Conservation (phyloP, 2,329 filamentous ascomycete genomes). For the Trichoderma koningiopsis region DNA sequence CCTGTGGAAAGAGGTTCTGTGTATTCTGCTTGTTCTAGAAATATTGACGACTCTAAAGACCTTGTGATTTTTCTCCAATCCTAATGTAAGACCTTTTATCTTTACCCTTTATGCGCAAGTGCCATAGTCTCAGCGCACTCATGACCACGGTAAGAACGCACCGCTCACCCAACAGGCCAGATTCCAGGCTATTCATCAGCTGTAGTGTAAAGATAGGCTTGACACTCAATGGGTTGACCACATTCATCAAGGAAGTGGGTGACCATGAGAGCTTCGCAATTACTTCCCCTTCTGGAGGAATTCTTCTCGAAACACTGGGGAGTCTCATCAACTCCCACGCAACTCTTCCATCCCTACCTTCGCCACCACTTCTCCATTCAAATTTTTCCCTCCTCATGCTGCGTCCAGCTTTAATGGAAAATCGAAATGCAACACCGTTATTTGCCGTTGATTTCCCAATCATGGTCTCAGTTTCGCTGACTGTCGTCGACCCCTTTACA, state of each 20-base stretch:
- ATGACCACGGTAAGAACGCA: not conserved
- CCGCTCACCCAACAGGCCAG: not conserved
- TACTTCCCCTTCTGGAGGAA: not conserved
- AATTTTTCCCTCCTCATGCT: not conserved
- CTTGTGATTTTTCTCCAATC: not conserved
- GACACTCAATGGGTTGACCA: not conserved
- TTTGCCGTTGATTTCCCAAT: not conserved
- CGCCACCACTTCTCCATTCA: not conserved
- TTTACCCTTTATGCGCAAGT: slow-evolving; percentile 1
- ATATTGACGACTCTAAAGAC: not conserved
- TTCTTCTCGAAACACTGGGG: not conserved
- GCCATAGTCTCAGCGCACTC: slow-evolving; percentile 6
- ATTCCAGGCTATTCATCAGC: not conserved
- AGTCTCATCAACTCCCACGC: slow-evolving; percentile 1
- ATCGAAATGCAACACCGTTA: not conserved
- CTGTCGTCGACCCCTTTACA: not conserved
- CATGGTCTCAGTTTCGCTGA: not conserved
- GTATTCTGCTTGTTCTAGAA: not conserved
- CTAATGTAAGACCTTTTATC: slow-evolving; percentile 5
- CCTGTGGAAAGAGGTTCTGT: not conserved
- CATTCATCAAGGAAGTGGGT: not conserved
- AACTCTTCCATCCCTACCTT: not conserved
- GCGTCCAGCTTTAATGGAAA: not conserved
- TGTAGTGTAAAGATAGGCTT: not conserved
- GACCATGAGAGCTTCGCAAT: not conserved